Conservation (phyloP, 768 basidiomycete species). For the Agaricus blazei region DNA sequence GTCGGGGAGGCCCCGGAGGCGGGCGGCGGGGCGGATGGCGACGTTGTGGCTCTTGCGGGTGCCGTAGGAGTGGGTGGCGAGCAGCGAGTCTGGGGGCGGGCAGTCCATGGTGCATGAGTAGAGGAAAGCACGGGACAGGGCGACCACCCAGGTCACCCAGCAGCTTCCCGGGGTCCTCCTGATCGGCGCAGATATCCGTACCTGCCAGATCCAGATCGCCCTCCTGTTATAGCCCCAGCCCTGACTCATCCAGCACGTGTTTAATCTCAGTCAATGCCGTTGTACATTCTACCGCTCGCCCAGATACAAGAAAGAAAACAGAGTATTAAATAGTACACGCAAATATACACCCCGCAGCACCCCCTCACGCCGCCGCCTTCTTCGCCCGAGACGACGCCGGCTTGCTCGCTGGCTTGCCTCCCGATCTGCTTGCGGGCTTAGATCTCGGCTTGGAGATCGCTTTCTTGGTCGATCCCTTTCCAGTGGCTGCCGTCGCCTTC, state of each 20-base stretch:
- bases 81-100: constrained; percentile 10
- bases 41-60: constrained; percentile 52
- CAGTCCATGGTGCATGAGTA: constrained; percentile 20
- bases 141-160: constrained; percentile 14
- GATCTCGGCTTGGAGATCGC: constrained; percentile 20
- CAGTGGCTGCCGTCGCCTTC: constrained; percentile 23
- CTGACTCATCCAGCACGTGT: not conserved
- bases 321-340: constrained; percentile 12
- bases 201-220: constrained; percentile 13
- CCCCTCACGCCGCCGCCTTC: constrained; percentile 19
- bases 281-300: not conserved
- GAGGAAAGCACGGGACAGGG: constrained; percentile 22
- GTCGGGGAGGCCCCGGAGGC: constrained; percentile 39
- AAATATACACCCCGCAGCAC: constrained; percentile 10
- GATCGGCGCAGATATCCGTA: constrained; percentile 23
- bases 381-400: constrained; percentile 23
- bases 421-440: constrained; percentile 23
- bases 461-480: constrained; percentile 24
- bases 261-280: not conserved
- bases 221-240: not conserved
- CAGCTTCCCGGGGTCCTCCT: constrained; percentile 19
- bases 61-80: constrained; percentile 39
- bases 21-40: constrained; percentile 45
- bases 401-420: constrained; percentile 20
- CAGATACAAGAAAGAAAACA: not conserved